These are phyloP conservation scores for Cynara cardunculus DNA, from an alignment of 129 eudicot species.

Conservation along the genomic window DNA sequence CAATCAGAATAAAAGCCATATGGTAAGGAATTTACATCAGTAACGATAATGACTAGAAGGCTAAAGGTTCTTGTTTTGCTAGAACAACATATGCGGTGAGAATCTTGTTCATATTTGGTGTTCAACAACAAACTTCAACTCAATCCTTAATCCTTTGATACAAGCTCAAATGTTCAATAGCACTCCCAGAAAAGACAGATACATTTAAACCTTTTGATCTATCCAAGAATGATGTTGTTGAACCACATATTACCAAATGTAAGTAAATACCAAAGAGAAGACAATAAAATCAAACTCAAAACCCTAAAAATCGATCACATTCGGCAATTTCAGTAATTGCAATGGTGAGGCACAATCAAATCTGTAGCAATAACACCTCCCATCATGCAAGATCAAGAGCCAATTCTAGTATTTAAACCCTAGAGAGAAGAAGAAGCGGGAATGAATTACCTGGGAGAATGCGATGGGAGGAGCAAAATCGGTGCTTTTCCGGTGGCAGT, in stretches of 20 bases:
- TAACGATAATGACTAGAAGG: too few species aligned
- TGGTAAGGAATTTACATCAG: too few species aligned
- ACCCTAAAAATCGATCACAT: conserved; percentile 21
- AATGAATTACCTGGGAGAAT: conserved; percentile 21
- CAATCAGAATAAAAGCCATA: too few species aligned
- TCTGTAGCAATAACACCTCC: neutral
- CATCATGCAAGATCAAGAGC: neutral
- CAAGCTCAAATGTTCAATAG: too few species aligned
- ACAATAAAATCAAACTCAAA: neutral
- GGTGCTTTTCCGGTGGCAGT: conserved; percentile 21
- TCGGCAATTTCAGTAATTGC: neutral
- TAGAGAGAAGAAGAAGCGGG: neutral
- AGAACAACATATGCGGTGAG: neutral
- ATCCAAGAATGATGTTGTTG: neutral
- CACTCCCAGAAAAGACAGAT: neutral
- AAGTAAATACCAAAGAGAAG: neutral
- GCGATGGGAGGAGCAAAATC: conserved; percentile 18
- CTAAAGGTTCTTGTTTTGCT: neutral
- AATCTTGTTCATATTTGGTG: too few species aligned
- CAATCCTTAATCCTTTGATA: too few species aligned
- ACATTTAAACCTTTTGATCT: neutral
- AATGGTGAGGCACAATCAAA: neutral
- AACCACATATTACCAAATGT: neutral
- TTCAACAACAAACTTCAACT: too few species aligned
- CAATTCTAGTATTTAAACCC: conserved; percentile 14